These are phyloP conservation scores for Tetradesmus lagerheimii DNA, from an alignment of 139 green algal species.

Conservation along the genomic window DNA sequence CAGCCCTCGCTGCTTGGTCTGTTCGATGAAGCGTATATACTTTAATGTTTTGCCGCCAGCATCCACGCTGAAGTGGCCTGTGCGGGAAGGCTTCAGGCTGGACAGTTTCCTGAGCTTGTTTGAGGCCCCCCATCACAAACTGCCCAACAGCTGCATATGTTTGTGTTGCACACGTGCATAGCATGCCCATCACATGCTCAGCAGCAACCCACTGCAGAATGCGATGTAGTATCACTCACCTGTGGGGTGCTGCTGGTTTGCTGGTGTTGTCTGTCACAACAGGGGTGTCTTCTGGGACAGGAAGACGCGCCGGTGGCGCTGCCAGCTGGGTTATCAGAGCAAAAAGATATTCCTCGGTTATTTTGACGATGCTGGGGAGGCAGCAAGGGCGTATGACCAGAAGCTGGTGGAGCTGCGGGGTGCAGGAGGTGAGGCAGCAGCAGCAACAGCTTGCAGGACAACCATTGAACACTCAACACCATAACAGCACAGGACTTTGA, in stretches of 20 bases:
- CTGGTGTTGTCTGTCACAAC: neutral
- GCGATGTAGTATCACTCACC: neutral
- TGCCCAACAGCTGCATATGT: neutral
- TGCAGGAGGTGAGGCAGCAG: slow-evolving; percentile 30
- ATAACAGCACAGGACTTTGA: too few species aligned
- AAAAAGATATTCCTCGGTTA: slow-evolving; percentile 53
- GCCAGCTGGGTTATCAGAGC: slow-evolving; percentile 48
- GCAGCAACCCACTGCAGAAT: neutral
- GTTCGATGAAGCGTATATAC: neutral
- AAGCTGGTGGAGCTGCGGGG: slow-evolving; percentile 51
- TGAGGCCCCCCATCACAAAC: neutral
- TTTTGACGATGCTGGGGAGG: slow-evolving; percentile 45
- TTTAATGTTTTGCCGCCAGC: neutral
- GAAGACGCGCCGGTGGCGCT: slow-evolving; percentile 48
- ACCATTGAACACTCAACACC: too few species aligned
- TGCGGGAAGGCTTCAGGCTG: neutral
- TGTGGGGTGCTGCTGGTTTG: neutral
- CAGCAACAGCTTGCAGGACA: neutral
- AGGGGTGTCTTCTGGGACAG: slow-evolving; percentile 52
- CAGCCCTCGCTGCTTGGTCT: neutral
- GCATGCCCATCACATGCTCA: too few species aligned
- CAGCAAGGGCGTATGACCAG: slow-evolving; percentile 50
- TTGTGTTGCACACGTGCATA: neutral
- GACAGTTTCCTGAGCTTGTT: neutral
- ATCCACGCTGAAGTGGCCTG: neutral